These are phyloP conservation scores for Pholiota adiposa DNA, from an alignment of 1,284 basidiomycete genomes.

Conservation along the genomic window DNA sequence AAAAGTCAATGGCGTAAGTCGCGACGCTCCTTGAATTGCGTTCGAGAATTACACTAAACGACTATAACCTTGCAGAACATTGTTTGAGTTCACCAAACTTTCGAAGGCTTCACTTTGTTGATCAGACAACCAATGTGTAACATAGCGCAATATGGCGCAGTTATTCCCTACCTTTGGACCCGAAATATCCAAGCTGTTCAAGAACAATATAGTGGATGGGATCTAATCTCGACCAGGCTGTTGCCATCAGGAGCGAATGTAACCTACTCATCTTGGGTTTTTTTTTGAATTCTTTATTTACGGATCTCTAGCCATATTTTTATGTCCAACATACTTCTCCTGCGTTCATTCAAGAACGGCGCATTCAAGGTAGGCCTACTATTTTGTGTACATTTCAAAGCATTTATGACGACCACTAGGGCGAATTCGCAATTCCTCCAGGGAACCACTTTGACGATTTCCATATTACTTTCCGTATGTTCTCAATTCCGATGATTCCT, in stretches of 20 bases:
- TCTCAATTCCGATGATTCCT: too few species aligned
- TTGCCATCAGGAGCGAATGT: conserved; percentile 48
- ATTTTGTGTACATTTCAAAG: neutral
- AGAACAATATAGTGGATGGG: conserved; percentile 33
- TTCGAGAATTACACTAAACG: too few species aligned
- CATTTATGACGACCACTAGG: too few species aligned
- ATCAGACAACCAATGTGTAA: conserved; percentile 30
- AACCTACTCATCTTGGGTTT: conserved; percentile 24
- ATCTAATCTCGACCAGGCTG: too few species aligned
- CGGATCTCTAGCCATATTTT: conserved; percentile 33
- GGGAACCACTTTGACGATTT: conserved; percentile 35
- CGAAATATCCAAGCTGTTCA: conserved; percentile 29
- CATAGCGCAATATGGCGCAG: conserved; percentile 35
- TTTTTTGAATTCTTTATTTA: conserved; percentile 34
- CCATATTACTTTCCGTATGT: conserved; percentile 37
- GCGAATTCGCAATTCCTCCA: conserved; percentile 39
- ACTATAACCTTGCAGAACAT: conserved; percentile 24
- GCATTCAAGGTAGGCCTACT: conserved; percentile 33
- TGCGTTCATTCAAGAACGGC: conserved; percentile 29
- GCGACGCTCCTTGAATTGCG: too few species aligned
- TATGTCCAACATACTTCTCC: conserved; percentile 39
- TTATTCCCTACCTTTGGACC: conserved; percentile 41
- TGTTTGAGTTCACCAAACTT: conserved; percentile 41
- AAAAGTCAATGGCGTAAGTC: too few species aligned
- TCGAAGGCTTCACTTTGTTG: conserved; percentile 45